phyloP scores from a whole-genome alignment of 2,329 filamentous ascomycete genomes.

The Cordyceps farinosa region DNA sequence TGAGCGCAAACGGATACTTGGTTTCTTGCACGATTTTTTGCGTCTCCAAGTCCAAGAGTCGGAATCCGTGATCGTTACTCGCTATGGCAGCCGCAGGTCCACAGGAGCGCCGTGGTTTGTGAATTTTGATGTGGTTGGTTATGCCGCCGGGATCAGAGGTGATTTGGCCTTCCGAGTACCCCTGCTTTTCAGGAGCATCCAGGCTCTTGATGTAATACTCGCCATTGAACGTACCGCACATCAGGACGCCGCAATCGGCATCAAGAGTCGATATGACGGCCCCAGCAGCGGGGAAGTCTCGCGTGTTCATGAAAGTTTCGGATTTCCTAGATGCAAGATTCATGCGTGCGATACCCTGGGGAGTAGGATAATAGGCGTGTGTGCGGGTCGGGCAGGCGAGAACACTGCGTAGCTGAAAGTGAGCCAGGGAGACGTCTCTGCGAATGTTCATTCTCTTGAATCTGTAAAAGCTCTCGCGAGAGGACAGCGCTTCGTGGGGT shows the following conservation, averaged over 20 bases:
- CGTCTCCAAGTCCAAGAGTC: slow-evolving; percentile 55
- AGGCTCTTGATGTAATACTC: slow-evolving; percentile 50
- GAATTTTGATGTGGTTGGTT: slow-evolving; percentile 62
- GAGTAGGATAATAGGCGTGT: slow-evolving; percentile 55
- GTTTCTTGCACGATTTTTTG: slow-evolving; percentile 54
- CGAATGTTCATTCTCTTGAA: slow-evolving; percentile 57
- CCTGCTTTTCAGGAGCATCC: slow-evolving; percentile 36
- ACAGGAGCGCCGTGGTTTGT: slow-evolving; percentile 49
- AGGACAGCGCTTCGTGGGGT: slow-evolving; percentile 29
- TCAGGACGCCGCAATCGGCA: slow-evolving; percentile 51
- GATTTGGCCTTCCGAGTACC: slow-evolving; percentile 43
- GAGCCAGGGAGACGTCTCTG: slow-evolving; percentile 52
- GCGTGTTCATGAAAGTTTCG: slow-evolving; percentile 45
- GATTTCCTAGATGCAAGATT: slow-evolving; percentile 47
- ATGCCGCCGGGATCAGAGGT: slow-evolving; percentile 52
- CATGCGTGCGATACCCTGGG: slow-evolving; percentile 47
- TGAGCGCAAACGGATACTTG: slow-evolving; percentile 60
- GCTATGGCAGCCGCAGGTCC: slow-evolving; percentile 56
- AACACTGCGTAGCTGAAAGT: slow-evolving; percentile 64
- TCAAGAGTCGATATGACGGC: slow-evolving; percentile 49
- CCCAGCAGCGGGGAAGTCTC: slow-evolving; percentile 33
- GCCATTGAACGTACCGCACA: slow-evolving; percentile 57
- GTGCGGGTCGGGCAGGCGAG: slow-evolving; percentile 54
- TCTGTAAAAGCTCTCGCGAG: slow-evolving; percentile 50
- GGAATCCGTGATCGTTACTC: slow-evolving; percentile 59